These are phyloP conservation scores for Saprolegnia parasitica DNA, from an alignment of 352 stramenopile species.

Conservation along the genomic window DNA sequence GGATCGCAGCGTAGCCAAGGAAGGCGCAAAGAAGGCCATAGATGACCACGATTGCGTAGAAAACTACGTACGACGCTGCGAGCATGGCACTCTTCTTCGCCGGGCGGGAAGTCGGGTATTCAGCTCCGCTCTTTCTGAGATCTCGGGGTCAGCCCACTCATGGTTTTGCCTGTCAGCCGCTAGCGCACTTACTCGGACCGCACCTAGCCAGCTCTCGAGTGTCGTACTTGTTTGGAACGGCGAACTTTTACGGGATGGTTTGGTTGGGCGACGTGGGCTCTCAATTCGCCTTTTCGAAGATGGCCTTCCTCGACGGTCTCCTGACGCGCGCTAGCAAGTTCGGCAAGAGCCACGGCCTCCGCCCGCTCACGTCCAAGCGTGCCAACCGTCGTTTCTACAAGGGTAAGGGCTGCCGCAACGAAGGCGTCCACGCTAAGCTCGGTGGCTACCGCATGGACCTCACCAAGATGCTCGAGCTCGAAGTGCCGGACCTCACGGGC, in stretches of 20 bases:
- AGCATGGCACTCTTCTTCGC: background rate
- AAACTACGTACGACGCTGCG: background rate
- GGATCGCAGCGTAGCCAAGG: background rate
- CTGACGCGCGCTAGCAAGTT: slow-evolving; percentile 83
- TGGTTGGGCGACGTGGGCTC: slow-evolving; percentile 8
- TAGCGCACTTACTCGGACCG: background rate
- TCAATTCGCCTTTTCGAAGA: slow-evolving; percentile 29
- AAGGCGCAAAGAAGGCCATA: slow-evolving; percentile 10
- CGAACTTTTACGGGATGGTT: background rate
- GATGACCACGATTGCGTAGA: background rate
- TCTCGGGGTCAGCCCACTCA: too few species aligned
- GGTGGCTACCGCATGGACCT: slow-evolving; percentile 90
- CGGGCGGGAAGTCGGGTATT: background rate
- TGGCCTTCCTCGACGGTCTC: slow-evolving; percentile 75
- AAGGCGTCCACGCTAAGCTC: slow-evolving; percentile 88
- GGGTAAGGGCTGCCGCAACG: slow-evolving; percentile 90
- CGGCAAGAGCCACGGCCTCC: slow-evolving; percentile 72
- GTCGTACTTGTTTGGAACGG: background rate
- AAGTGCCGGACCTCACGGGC: slow-evolving; percentile 90
- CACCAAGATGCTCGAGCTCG: slow-evolving; percentile 87
- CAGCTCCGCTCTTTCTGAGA: background rate
- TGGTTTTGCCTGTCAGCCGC: background rate
- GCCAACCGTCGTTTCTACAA: slow-evolving; percentile 95
- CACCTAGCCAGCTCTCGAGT: background rate
- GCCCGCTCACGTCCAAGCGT: slow-evolving; percentile 90